These are phyloP conservation scores for Chlorociboria aeruginascens DNA, from an alignment of 495 filamentous ascomycete species.

Conservation along the genomic window DNA sequence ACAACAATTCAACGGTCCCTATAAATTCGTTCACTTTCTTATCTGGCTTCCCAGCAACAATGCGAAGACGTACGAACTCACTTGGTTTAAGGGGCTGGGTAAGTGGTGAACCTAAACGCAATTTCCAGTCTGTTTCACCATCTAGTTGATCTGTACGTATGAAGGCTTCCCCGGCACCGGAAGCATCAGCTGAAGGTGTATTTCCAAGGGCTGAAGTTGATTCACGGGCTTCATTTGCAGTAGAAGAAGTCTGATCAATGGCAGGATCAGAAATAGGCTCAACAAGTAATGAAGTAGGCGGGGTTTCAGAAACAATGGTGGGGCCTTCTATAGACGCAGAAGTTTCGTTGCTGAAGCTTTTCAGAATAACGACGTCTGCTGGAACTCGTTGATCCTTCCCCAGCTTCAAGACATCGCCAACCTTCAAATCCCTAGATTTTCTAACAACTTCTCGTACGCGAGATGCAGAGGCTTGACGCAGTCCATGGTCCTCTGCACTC, in stretches of 20 bases:
- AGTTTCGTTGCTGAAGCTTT: constrained; percentile 61
- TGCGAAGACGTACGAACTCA: constrained; percentile 59
- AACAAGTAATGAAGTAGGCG: constrained; percentile 10
- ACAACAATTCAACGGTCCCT: constrained; percentile 59
- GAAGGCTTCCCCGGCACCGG: constrained; percentile 69
- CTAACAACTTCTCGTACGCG: constrained; percentile 52
- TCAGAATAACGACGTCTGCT: constrained; percentile 87
- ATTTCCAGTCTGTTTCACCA: constrained; percentile 98
- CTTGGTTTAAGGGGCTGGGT: constrained; percentile 60
- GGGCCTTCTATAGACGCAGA: constrained; percentile 18
- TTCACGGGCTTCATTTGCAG: constrained; percentile 21
- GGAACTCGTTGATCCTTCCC: constrained; percentile 85
- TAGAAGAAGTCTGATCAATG: constrained; percentile 20
- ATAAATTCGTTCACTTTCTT: constrained; percentile 88
- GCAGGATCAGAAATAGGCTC: constrained; percentile 16
- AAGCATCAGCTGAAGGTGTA: constrained; percentile 17
- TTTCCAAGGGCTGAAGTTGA: constrained; percentile 21
- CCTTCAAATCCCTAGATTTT: constrained; percentile 79
- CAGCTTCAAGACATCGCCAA: constrained; percentile 89
- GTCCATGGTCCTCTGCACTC: constrained; percentile 13
- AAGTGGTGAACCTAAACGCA: constrained; percentile 72
- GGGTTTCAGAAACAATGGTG: not conserved
- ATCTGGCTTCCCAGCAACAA: constrained; percentile 80
- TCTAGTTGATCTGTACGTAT: constrained; percentile 97
- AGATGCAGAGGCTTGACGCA: constrained; percentile 25